These are phyloP conservation scores for Heliamphora exappendiculata DNA, from an alignment of 148 eudicot genomes.

Conservation along the genomic window DNA sequence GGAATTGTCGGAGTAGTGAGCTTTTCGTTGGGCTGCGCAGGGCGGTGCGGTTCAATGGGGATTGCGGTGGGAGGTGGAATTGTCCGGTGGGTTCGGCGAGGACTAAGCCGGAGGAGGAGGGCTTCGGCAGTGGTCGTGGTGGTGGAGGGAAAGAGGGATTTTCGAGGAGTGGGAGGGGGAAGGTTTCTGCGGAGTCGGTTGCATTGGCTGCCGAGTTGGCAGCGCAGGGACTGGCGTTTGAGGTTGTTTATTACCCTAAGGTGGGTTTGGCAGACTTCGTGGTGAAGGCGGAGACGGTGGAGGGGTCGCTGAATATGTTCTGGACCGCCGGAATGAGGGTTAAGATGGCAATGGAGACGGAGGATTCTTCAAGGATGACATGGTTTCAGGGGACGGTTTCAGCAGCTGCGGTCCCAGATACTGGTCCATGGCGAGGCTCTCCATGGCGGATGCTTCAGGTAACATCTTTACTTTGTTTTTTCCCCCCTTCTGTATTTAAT, in stretches of 20 bases:
- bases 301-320: constrained; percentile 20
- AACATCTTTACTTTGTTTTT: background rate
- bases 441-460: constrained; percentile 85
- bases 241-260: constrained; percentile 61
- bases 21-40: constrained; percentile 54
- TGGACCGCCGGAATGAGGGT: constrained; percentile 55
- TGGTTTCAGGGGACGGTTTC: constrained; percentile 59
- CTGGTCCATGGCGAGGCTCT: constrained; percentile 42
- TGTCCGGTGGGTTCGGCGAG: constrained; percentile 10
- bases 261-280: constrained; percentile 54
- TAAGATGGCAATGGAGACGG: constrained; percentile 55
- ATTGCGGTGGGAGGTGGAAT: constrained; percentile 15
- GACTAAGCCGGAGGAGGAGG: constrained; percentile 11
- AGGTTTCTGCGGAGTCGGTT: constrained; percentile 33
- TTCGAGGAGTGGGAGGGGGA: constrained; percentile 26
- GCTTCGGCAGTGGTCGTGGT: constrained; percentile 4
- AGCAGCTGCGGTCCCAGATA: constrained; percentile 19
- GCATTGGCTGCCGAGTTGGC: constrained; percentile 45
- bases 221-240: constrained; percentile 43
- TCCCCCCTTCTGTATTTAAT: background rate
- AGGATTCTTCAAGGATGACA: constrained; percentile 44
- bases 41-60: constrained; percentile 20
- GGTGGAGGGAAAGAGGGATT: constrained; percentile 13
- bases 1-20: constrained; percentile 20
- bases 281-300: constrained; percentile 60